phyloP scores from a whole-genome alignment of 2,329 filamentous ascomycete genomes.

The Aspergillus pseudotamarii region DNA sequence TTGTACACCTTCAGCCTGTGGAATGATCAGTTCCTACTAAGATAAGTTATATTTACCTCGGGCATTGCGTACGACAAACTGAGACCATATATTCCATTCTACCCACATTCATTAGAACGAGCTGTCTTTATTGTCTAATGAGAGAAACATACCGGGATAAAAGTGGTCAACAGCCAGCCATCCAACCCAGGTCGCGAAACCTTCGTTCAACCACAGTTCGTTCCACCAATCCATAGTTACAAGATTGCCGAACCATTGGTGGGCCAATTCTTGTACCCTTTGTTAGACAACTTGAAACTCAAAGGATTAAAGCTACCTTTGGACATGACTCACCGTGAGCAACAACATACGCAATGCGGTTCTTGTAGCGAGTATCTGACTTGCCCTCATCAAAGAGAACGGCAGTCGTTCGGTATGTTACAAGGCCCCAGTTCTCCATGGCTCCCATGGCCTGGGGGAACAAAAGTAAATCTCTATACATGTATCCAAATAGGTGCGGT shows the following conservation, averaged over 20 bases:
- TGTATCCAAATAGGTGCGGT: background rate
- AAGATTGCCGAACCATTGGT: slow-evolving; percentile 95
- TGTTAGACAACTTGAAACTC: background rate
- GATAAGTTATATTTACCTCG: slow-evolving; percentile 52
- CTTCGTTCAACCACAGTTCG: slow-evolving; percentile 91
- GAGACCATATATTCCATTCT: slow-evolving; percentile 97
- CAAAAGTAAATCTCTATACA: slow-evolving; percentile 39
- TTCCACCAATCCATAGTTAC: slow-evolving; percentile 98
- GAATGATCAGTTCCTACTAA: slow-evolving; percentile 42
- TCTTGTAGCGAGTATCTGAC: slow-evolving; percentile 88
- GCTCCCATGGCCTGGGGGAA: slow-evolving; percentile 60
- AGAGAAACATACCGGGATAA: slow-evolving; percentile 64
- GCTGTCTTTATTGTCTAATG: background rate
- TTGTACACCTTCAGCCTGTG: slow-evolving; percentile 84
- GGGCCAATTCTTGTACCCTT: slow-evolving; percentile 69
- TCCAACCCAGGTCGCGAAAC: slow-evolving; percentile 97
- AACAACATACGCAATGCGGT: slow-evolving; percentile 92
- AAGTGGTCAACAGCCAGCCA: slow-evolving; percentile 91
- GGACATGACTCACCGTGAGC: slow-evolving; percentile 64
- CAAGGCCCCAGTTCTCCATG: slow-evolving; percentile 96
- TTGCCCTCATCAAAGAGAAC: slow-evolving; percentile 94
- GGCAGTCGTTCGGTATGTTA: slow-evolving; percentile 93
- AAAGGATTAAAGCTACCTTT: background rate
- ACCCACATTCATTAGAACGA: slow-evolving; percentile 23
- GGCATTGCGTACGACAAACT: slow-evolving; percentile 76